Base-by-base conservation (phyloP, 2,329 filamentous ascomycete species). In the Fusarium pseudograminearum region DNA sequence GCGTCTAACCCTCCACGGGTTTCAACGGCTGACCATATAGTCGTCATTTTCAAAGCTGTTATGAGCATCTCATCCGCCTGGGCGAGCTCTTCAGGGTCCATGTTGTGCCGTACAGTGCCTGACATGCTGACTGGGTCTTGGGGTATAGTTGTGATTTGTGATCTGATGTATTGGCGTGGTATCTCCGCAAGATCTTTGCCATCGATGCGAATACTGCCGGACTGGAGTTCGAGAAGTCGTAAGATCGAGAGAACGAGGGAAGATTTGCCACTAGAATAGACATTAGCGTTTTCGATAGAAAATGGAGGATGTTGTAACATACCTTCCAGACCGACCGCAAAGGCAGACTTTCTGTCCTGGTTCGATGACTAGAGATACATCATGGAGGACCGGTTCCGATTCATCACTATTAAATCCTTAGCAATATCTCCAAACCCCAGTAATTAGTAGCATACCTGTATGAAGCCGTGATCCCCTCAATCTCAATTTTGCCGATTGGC, bases 331-430 rank as follows among this genome's bases (percentile, higher is more conserved):
- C 1, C 85, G 82, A 4, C 86, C 86, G 53, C 83, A 85, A 8
- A 87, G 78, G 8, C 81, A 84, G 6, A 87, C 76, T 41, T 84
- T 85, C 61, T 83, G 78, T 0, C 84, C 83, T 0, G 80, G 73
- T 6, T 71, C 42, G 7, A 78, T 59, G 0, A 36, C 41, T 3
- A 78, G 57, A 7, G 69, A 70, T 4, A 76, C 47, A 4, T 70
- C 48, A 0, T 50, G 50, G 0, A 78, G 30, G 1, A 75, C 69
- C 1, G 67, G 53, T 5, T 55, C 47, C 0, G 67, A 57, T 6
- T 68, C 61, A 2, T 62, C 50, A 12, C 74, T 77, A 30, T 31
- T 1, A 22, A 9, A 5, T 14, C 2, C 11, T 70, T 45, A 70
- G 62, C 5, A 3, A 7, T 12, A 3, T 16, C 10, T 47, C 6